Evolutionary conservation across 83 land plant genomes (phyloP).

Genomic region (Picea mariana): DNA sequence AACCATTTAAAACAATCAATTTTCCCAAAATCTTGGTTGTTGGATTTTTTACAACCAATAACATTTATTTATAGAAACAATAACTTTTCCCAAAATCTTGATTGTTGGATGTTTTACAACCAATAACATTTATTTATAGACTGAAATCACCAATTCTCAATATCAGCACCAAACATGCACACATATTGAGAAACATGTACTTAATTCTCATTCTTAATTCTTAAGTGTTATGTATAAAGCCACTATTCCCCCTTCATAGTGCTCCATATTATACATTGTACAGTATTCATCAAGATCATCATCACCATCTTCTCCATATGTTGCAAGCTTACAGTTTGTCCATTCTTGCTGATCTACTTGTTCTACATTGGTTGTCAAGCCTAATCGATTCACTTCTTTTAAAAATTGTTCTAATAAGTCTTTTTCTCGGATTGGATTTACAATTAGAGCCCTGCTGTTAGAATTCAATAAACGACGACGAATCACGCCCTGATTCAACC

Average conservation of each 20-base stretch:
- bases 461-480: neutral
- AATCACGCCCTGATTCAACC: neutral
- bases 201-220: too few species aligned
- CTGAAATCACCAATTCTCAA: too few species aligned
- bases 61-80: too few species aligned
- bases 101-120: too few species aligned
- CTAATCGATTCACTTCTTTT: neutral
- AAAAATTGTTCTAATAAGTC: neutral
- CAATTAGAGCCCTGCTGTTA: conserved; percentile 9
- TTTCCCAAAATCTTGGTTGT: too few species aligned
- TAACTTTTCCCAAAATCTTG: too few species aligned
- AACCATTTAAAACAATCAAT: too few species aligned
- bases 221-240: neutral
- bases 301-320: conserved; percentile 1
- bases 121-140: too few species aligned
- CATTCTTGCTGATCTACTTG: conserved; percentile 9
- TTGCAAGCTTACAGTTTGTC: conserved; percentile 4
- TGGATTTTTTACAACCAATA: too few species aligned
- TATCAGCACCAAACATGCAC: too few species aligned
- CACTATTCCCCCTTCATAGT: conserved; percentile 13
- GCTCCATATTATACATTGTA: conserved; percentile 9
- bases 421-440: conserved; percentile 13
- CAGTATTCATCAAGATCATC: neutral
- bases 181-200: too few species aligned
- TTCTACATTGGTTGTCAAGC: conserved; percentile 1